Percentiles rank a stretch among this genome's conserved stretches.
Conservation (phyloP, 306 rosid species). For the Citrullus colocynthis region DNA sequence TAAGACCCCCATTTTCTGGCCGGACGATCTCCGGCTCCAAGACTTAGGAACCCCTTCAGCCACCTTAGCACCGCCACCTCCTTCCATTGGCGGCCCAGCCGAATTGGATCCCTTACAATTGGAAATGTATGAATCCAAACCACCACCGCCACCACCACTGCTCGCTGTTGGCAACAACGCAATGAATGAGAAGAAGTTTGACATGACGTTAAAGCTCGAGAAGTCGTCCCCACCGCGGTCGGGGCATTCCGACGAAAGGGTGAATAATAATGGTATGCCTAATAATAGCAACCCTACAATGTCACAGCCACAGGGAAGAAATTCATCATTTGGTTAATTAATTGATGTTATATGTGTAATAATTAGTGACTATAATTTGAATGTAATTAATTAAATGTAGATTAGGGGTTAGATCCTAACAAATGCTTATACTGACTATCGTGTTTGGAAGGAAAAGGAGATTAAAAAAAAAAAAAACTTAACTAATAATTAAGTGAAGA, state of each 20-base stretch:
- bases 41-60: constrained; percentile 43
- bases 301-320: constrained; percentile 6
- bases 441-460: neutral
- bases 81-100: neutral
- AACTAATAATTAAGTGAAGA: neutral
- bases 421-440: neutral
- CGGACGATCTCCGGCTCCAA: constrained; percentile 78
- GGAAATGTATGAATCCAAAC: constrained; percentile 9
- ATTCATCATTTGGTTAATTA: constrained; percentile 3
- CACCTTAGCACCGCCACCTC: neutral
- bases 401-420: neutral
- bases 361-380: neutral
- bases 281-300: neutral
- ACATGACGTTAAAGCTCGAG: neutral
- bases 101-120: neutral
- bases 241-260: neutral
- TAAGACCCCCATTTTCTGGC: constrained; percentile 81
- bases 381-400: constrained; percentile 2
- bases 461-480: neutral
- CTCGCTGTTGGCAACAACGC: neutral
- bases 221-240: neutral
- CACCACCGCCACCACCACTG: neutral
- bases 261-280: neutral
- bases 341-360: neutral
- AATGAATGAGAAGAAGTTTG: constrained; percentile 3